phyloP scores from a whole-genome alignment of 2,329 filamentous ascomycete genomes.

The Huntiella abstrusa region DNA sequence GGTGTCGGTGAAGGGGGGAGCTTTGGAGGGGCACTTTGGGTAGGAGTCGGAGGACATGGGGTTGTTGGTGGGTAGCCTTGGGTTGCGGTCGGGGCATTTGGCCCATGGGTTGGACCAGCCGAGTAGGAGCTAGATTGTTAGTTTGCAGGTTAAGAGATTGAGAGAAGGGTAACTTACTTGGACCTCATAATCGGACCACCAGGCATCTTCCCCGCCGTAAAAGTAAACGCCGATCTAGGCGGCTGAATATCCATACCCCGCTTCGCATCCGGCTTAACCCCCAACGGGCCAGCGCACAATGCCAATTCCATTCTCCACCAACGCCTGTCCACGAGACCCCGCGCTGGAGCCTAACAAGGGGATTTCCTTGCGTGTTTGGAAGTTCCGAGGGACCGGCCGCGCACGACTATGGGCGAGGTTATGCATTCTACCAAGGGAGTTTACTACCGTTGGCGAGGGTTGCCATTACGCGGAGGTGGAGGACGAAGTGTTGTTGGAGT shows the following conservation, averaged over 20 bases:
- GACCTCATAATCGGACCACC: constrained; percentile 37
- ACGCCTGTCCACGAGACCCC: constrained; percentile 57
- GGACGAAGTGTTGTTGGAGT: constrained; percentile 85
- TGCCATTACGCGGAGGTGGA: constrained; percentile 70
- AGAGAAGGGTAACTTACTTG: constrained; percentile 29
- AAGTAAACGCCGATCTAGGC: constrained; percentile 38
- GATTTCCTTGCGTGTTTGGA: constrained; percentile 84
- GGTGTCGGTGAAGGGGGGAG: constrained; percentile 29
- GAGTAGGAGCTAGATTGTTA: constrained; percentile 32
- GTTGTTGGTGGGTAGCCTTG: constrained; percentile 30
- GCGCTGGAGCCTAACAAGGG: constrained; percentile 63
- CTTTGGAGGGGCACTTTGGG: constrained; percentile 34
- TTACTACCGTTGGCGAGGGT: constrained; percentile 72
- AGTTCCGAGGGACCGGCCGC: constrained; percentile 82
- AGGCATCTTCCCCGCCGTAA: constrained; percentile 36
- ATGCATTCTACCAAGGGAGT: constrained; percentile 61
- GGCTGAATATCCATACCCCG: constrained; percentile 34
- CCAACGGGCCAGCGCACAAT: constrained; percentile 39
- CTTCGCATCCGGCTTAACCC: constrained; percentile 35
- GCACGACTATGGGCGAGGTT: constrained; percentile 82
- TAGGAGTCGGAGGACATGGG: constrained; percentile 32
- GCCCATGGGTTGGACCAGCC: constrained; percentile 33
- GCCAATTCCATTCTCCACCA: constrained; percentile 43
- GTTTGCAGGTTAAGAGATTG: not conserved
- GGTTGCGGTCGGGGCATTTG: constrained; percentile 30